phyloP scores from a whole-genome alignment of 192 early-diverging fungal species.

The Umbelopsis isabellina region DNA sequence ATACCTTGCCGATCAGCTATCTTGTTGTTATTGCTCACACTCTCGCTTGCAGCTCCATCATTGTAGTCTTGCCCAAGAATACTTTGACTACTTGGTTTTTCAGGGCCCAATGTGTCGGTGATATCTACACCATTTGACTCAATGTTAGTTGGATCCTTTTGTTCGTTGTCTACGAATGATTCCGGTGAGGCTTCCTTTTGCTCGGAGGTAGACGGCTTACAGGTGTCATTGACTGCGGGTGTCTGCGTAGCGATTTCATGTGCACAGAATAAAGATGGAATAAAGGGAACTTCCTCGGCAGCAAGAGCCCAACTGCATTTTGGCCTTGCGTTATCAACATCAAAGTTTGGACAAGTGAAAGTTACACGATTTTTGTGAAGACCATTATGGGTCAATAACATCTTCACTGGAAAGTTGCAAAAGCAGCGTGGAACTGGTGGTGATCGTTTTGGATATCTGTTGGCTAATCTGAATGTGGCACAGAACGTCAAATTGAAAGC shows the following conservation, averaged over 20 bases:
- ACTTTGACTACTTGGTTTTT: too few species aligned
- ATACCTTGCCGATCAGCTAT: background rate
- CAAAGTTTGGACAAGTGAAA: background rate
- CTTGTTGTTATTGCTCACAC: too few species aligned
- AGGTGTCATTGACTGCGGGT: background rate
- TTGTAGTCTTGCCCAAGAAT: too few species aligned
- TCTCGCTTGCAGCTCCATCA: too few species aligned
- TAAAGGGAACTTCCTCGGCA: background rate
- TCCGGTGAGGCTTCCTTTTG: too few species aligned
- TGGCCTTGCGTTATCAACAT: background rate
- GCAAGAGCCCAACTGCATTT: background rate
- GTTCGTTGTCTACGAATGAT: too few species aligned
- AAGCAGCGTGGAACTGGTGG: slow-evolving; percentile 22
- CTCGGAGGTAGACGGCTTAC: too few species aligned
- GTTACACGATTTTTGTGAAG: slow-evolving; percentile 13
- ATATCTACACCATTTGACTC: too few species aligned
- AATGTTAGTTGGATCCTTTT: too few species aligned
- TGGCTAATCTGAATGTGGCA: slow-evolving; percentile 5
- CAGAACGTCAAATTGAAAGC: slow-evolving; percentile 24
- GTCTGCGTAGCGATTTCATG: background rate
- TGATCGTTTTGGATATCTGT: background rate
- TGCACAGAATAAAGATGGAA: background rate
- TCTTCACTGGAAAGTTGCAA: slow-evolving; percentile 7
- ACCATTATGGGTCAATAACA: background rate
- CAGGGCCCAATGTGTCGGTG: too few species aligned